phyloP scores from a whole-genome alignment of 108 stramenopile species.

The Nitzschia sp. region DNA sequence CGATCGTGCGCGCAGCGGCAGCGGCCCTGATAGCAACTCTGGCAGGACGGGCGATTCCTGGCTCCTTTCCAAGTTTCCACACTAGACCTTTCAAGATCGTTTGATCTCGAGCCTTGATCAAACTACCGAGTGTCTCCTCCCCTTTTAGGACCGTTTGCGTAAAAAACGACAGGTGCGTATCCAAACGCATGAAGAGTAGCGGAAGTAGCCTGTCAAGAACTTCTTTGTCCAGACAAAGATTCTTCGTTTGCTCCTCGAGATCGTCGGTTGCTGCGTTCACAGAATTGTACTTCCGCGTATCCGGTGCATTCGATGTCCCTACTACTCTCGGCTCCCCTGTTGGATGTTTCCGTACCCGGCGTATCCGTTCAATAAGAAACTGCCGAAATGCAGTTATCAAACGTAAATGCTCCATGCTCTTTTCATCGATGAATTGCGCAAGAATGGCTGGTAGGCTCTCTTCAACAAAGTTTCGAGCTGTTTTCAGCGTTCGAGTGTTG shows the following conservation, averaged over 20 bases:
- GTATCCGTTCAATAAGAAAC: conserved; percentile 28
- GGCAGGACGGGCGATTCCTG: conserved; percentile 29
- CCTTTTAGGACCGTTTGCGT: conserved; percentile 45
- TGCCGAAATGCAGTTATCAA: conserved; percentile 31
- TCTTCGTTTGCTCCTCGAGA: conserved; percentile 50
- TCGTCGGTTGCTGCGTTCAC: conserved; percentile 14
- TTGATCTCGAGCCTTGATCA: conserved; percentile 41
- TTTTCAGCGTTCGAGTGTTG: neutral
- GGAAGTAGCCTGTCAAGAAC: conserved; percentile 62
- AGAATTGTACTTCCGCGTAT: conserved; percentile 4
- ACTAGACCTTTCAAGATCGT: conserved; percentile 59
- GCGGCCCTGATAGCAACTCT: conserved; percentile 35
- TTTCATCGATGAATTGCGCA: conserved; percentile 36
- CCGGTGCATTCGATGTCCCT: conserved; percentile 12
- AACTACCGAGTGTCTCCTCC: conserved; percentile 24
- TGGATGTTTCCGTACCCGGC: neutral
- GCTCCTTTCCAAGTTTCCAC: conserved; percentile 62
- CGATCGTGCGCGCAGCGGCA: conserved; percentile 11
- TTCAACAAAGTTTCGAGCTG: neutral
- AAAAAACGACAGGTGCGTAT: conserved; percentile 55
- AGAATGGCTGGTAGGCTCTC: conserved; percentile 29
- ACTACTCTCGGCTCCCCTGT: neutral
- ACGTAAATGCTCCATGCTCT: conserved; percentile 37
- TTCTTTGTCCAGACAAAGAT: conserved; percentile 48
- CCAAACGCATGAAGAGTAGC: conserved; percentile 48